A percentile compares a stretch with the other conserved stretches of the same genome.
Evolutionary conservation across 2,329 filamentous ascomycete species (phyloP).

Genomic region (Penicillium sp.): DNA sequence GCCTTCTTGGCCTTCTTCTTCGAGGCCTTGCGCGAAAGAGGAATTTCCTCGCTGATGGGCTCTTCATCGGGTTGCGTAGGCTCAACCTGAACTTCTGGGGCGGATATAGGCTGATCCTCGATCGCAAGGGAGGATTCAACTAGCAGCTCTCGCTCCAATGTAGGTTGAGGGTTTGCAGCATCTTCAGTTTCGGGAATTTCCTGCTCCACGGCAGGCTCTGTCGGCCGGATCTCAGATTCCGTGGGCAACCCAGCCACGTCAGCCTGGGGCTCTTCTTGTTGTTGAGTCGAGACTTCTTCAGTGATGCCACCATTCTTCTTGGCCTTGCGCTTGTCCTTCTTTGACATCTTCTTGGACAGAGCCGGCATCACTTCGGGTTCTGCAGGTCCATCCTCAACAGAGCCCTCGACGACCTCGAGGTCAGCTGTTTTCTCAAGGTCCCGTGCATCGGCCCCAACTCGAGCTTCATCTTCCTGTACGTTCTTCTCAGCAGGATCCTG

Average conservation of each 20-base stretch:
- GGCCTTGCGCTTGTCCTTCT: conserved; percentile 27
- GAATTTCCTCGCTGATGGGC: neutral
- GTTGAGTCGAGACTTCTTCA: conserved; percentile 2
- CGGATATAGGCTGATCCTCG: conserved; percentile 3
- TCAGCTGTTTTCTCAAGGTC: conserved; percentile 8
- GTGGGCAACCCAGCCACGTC: neutral
- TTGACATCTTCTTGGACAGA: conserved; percentile 22
- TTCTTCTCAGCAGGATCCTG: neutral
- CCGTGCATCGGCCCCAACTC: too few relatives aligned
- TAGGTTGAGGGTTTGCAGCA: neutral
- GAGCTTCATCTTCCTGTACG: neutral
- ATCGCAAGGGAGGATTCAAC: neutral
- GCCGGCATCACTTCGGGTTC: conserved; percentile 5
- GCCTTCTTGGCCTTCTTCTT: conserved; percentile 41
- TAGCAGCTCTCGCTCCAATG: neutral
- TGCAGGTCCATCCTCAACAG: neutral
- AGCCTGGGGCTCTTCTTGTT: neutral
- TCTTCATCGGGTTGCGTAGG: conserved; percentile 11
- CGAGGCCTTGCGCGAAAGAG: conserved; percentile 24
- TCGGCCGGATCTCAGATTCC: neutral
- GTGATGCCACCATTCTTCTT: conserved; percentile 16
- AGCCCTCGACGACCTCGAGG: neutral
- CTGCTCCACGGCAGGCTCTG: neutral
- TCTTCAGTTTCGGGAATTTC: conserved; percentile 1
- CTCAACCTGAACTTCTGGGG: neutral